phyloP scores from a whole-genome alignment of 2,329 filamentous ascomycete species.

The Colletotrichum sansevieriae region DNA sequence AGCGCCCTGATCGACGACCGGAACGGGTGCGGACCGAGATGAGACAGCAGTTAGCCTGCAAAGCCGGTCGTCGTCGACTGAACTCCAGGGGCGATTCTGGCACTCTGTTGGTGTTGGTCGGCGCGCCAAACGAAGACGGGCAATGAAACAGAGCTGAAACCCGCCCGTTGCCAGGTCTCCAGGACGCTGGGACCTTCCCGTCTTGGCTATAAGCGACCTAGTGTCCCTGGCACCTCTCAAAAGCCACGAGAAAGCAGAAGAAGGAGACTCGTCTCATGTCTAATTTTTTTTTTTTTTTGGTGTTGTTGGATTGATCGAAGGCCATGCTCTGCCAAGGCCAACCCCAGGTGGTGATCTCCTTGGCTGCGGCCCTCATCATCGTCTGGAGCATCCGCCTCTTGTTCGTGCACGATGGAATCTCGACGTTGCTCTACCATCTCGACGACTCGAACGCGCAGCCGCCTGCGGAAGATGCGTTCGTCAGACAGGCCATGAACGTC shows the following conservation, averaged over 20 bases:
- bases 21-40: not conserved
- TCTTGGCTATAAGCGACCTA: conserved; percentile 1
- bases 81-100: not conserved
- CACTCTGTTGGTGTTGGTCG: too few species aligned
- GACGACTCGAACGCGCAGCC: conserved; percentile 26
- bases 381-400: conserved; percentile 36
- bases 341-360: conserved; percentile 25
- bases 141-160: conserved; percentile 36
- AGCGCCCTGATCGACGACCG: not conserved
- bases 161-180: not conserved
- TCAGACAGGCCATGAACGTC: conserved; percentile 47
- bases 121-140: conserved; percentile 4
- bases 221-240: not conserved
- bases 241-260: not conserved
- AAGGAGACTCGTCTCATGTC: not conserved
- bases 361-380: conserved; percentile 21
- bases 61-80: not conserved
- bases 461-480: conserved; percentile 42
- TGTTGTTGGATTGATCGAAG: conserved; percentile 17
- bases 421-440: conserved; percentile 15
- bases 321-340: conserved; percentile 37
- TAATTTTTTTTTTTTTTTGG: not conserved
- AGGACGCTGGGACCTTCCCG: conserved; percentile 1
- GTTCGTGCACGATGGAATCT: conserved; percentile 17
- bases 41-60: not conserved